Conservation (phyloP, 495 filamentous ascomycete species). For the Daldinia caldariorum region DNA sequence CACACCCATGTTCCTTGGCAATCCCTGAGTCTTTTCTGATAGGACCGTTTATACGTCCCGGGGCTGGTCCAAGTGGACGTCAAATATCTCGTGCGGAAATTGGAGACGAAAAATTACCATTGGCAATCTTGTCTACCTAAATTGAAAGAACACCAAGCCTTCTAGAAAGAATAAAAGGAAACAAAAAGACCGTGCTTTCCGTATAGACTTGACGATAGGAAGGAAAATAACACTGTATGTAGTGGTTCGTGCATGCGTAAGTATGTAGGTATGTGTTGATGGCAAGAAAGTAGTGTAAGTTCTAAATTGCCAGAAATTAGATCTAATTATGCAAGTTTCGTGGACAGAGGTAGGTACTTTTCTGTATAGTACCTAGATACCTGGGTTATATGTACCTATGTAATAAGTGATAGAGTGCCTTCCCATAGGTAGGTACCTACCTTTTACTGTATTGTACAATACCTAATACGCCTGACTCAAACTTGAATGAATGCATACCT, state of each 20-base stretch:
- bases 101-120: slow-evolving; percentile 39
- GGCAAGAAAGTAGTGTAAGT: not conserved
- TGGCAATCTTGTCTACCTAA: slow-evolving; percentile 33
- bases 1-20: slow-evolving; percentile 46
- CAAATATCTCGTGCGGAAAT: slow-evolving; percentile 48
- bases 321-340: not conserved
- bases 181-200: slow-evolving; percentile 17
- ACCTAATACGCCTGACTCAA: too few species aligned
- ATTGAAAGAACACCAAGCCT: slow-evolving; percentile 36
- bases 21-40: slow-evolving; percentile 27
- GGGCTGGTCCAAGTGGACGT: slow-evolving; percentile 40
- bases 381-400: not conserved
- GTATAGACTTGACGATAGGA: slow-evolving; percentile 9
- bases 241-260: not conserved
- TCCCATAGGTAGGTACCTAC: not conserved
- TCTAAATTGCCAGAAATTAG: not conserved
- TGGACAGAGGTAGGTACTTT: not conserved
- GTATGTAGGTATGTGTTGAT: not conserved
- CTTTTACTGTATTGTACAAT: not conserved
- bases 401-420: not conserved
- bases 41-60: slow-evolving; percentile 35
- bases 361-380: not conserved
- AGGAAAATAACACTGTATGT: not conserved
- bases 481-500: too few species aligned
- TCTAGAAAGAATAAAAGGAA: slow-evolving; percentile 39